Conservation (phyloP, 2,329 filamentous ascomycete genomes). For the Apiospora malaysiana region DNA sequence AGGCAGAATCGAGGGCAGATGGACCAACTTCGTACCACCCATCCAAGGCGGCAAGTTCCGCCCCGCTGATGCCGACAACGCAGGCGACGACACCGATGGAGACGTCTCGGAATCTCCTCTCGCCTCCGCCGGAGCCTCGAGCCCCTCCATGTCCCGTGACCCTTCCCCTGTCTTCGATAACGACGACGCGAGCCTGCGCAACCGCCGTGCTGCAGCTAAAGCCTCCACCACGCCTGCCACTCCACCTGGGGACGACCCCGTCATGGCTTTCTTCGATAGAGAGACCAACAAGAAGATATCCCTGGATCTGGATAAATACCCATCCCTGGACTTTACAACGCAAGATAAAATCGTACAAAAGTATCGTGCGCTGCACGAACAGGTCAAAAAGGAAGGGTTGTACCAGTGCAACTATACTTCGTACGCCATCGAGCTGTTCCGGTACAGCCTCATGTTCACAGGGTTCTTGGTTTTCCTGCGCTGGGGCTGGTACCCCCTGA, state of each 20-base stretch:
- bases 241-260: conserved; percentile 55
- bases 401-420: conserved; percentile 84
- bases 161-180: conserved; percentile 58
- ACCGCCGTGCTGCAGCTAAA: conserved; percentile 35
- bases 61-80: conserved; percentile 44
- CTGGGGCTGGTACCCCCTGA: conserved; percentile 69
- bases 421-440: conserved; percentile 75
- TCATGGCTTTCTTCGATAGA: conserved; percentile 71
- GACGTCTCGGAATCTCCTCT: conserved; percentile 32
- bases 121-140: conserved; percentile 42
- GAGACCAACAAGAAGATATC: conserved; percentile 77
- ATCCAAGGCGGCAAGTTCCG: conserved; percentile 88
- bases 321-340: conserved; percentile 72
- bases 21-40: conserved; percentile 88
- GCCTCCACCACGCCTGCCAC: conserved; percentile 53
- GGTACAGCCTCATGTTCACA: conserved; percentile 73
- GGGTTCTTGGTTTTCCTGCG: conserved; percentile 67
- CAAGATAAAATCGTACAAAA: conserved; percentile 80
- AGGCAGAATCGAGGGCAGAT: conserved; percentile 78
- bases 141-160: conserved; percentile 58
- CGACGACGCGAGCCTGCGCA: conserved; percentile 38
- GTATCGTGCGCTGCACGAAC: conserved; percentile 78
- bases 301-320: conserved; percentile 81
- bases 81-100: conserved; percentile 40
- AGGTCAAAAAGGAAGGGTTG: conserved; percentile 75